A percentile compares a stretch with the other conserved stretches of the same genome.
phyloP scores from a whole-genome alignment of 345 rosid genomes.

The Lepidium aucheri region DNA sequence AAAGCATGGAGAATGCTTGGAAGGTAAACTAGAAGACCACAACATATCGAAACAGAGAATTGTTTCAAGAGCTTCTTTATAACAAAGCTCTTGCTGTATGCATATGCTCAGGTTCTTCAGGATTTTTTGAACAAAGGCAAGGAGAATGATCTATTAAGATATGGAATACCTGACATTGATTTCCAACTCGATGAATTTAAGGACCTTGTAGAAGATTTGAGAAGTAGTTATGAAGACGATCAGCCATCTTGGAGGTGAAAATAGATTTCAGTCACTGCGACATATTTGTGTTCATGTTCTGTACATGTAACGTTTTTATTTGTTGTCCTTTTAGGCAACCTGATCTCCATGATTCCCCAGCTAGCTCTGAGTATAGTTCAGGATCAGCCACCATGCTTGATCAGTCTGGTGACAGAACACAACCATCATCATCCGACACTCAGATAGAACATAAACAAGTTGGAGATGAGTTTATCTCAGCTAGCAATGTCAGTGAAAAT shows the following conservation, averaged over 20 bases:
- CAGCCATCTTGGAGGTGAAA: constrained; percentile 65
- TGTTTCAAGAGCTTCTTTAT: neutral
- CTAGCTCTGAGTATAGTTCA: constrained; percentile 81
- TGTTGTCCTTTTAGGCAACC: constrained; percentile 55
- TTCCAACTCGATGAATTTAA: constrained; percentile 70
- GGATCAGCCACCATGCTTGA: constrained; percentile 59
- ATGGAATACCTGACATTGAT: constrained; percentile 47
- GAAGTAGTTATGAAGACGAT: constrained; percentile 55
- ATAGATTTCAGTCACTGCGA: neutral
- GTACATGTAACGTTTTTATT: constrained; percentile 26
- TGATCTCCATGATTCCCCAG: constrained; percentile 70
- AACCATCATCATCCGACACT: constrained; percentile 36
- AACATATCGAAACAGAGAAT: neutral
- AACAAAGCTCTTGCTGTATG: constrained; percentile 11
- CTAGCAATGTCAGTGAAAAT: constrained; percentile 34
- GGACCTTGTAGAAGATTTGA: constrained; percentile 63
- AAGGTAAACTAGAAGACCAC: constrained; percentile 44
- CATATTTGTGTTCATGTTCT: neutral
- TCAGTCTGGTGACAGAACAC: constrained; percentile 38
- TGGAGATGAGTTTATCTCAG: constrained; percentile 38
- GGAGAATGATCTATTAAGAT: constrained; percentile 42
- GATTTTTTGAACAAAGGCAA: constrained; percentile 53
- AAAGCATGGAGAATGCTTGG: constrained; percentile 95
- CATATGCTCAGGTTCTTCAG: constrained; percentile 58
- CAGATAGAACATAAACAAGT: constrained; percentile 33